Percentiles rank a stretch among this genome's conserved stretches.
These are phyloP conservation scores for Hylodesmum podocarpum DNA, from an alignment of 306 rosid species.

Conservation along the genomic window DNA sequence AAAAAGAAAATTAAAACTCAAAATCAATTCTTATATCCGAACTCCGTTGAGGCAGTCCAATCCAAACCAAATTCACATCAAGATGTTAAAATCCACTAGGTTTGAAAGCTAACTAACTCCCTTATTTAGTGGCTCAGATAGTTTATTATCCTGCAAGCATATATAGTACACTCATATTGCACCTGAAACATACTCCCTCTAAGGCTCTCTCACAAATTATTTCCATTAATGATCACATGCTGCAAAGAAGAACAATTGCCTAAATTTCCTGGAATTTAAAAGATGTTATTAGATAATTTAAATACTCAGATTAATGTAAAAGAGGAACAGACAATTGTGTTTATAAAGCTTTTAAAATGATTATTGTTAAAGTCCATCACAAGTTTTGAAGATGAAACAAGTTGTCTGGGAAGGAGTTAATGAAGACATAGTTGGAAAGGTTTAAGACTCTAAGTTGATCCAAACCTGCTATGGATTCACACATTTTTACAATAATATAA, in stretches of 20 bases:
- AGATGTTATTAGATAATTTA: conserved; percentile 23
- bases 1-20: too few relatives aligned
- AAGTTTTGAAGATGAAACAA: conserved; percentile 29
- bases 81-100: conserved; percentile 25
- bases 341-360: conserved; percentile 14
- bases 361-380: conserved; percentile 28
- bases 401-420: conserved; percentile 24
- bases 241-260: conserved; percentile 28
- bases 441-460: conserved; percentile 33
- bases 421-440: conserved; percentile 30
- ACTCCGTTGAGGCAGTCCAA: too few relatives aligned
- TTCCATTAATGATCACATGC: conserved; percentile 18
- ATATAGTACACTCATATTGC: conserved; percentile 11
- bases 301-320: background rate
- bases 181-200: conserved; percentile 25
- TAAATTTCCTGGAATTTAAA: conserved; percentile 24
- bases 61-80: too few relatives aligned
- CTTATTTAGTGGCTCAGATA: conserved; percentile 11
- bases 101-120: conserved; percentile 21
- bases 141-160: conserved; percentile 12
- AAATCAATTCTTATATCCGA: too few relatives aligned
- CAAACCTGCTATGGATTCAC: conserved; percentile 30
- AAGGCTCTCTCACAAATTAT: conserved; percentile 23
- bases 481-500: conserved; percentile 6
- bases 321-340: background rate